Percentiles rank a stretch among this genome's conserved stretches.
phyloP scores from a whole-genome alignment of 139 green algal species.

The Trebouxia sp. region DNA sequence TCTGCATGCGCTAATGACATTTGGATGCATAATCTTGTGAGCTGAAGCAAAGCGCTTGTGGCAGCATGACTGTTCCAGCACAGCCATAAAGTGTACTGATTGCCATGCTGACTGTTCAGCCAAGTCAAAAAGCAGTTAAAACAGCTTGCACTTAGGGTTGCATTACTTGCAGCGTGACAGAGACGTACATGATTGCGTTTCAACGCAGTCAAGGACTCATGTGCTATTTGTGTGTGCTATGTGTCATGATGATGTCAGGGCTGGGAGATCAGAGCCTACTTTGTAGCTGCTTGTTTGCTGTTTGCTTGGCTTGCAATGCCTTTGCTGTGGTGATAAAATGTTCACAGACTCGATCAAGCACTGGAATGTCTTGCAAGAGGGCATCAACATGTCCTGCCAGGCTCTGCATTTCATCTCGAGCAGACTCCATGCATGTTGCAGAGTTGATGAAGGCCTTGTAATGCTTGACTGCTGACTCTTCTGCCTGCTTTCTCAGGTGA shows the following conservation, averaged over 20 bases:
- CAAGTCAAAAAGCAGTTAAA: too few species aligned
- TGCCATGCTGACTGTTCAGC: too few species aligned
- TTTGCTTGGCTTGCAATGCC: conserved; percentile 49
- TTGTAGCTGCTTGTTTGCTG: conserved; percentile 74
- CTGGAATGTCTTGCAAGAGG: conserved; percentile 54
- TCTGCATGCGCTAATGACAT: too few species aligned
- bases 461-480: conserved; percentile 69
- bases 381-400: conserved; percentile 38
- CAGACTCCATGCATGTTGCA: conserved; percentile 49
- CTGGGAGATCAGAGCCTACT: conserved; percentile 27
- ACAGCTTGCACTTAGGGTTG: too few species aligned
- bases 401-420: conserved; percentile 39
- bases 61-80: too few species aligned
- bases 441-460: conserved; percentile 73
- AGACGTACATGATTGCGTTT: too few species aligned
- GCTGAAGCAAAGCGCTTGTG: too few species aligned
- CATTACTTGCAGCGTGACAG: too few species aligned
- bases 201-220: background rate
- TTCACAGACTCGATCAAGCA: conserved; percentile 63
- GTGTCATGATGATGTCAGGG: background rate
- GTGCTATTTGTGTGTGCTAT: background rate
- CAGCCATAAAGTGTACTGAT: too few species aligned
- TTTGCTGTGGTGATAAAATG: conserved; percentile 58
- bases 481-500: conserved; percentile 68
- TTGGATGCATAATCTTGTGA: too few species aligned